phyloP scores from a whole-genome alignment of 202 grass and related monocot genomes.

The Musa balbisiana region DNA sequence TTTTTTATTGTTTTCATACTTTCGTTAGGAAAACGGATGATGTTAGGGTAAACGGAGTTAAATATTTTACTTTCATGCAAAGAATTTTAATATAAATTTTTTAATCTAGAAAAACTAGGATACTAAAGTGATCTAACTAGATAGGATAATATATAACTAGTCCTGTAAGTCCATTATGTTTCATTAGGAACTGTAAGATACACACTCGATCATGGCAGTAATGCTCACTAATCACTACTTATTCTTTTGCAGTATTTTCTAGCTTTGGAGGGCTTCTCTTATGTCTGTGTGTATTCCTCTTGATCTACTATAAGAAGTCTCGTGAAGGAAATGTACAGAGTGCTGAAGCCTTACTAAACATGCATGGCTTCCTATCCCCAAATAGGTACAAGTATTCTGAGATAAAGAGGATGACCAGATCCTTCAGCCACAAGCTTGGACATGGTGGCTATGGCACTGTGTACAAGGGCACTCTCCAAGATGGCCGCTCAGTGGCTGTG shows the following conservation, averaged over 20 bases:
- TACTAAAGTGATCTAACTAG: too few relatives aligned
- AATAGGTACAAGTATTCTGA: slow-evolving; percentile 5
- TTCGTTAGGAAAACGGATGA: too few relatives aligned
- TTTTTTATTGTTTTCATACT: too few relatives aligned
- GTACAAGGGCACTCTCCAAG: neutral
- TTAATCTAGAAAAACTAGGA: too few relatives aligned
- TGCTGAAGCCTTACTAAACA: neutral
- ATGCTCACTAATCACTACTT: too few relatives aligned
- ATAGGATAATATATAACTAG: too few relatives aligned
- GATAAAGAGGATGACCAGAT: slow-evolving; percentile 1
- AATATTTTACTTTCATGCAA: too few relatives aligned
- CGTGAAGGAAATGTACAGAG: neutral
- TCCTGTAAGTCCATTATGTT: too few relatives aligned
- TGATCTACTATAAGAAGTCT: neutral
- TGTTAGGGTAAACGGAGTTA: too few relatives aligned
- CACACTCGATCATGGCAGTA: too few relatives aligned
- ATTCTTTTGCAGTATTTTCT: neutral
- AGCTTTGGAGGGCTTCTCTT: neutral
- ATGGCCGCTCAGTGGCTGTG: neutral
- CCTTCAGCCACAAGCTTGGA: neutral
- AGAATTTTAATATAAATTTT: too few relatives aligned
- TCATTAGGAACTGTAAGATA: too few relatives aligned
- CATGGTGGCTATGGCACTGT: neutral
- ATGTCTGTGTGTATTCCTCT: neutral
- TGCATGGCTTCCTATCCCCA: neutral